Evolutionary conservation across 2,329 filamentous ascomycete genomes (phyloP).

Genomic region (Curvularia lunata): DNA sequence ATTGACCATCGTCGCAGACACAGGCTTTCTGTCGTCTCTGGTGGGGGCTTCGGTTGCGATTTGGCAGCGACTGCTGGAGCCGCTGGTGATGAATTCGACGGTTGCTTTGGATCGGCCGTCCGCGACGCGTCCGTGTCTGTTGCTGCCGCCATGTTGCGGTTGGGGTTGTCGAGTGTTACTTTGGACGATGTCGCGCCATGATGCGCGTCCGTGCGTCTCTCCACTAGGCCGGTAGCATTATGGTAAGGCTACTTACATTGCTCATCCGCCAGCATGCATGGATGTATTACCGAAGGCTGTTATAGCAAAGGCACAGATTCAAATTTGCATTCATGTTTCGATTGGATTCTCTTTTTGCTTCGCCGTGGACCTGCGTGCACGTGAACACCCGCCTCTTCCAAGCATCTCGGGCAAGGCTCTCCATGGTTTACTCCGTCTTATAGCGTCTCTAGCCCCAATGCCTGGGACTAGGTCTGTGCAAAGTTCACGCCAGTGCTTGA

Average conservation of each 20-base stretch:
- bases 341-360: too few relatives aligned
- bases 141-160: conserved; percentile 38
- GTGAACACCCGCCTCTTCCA: neutral
- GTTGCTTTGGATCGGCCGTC: conserved; percentile 14
- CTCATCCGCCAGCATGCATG: neutral
- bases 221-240: neutral
- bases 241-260: neutral
- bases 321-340: too few relatives aligned
- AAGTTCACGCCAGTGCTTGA: neutral
- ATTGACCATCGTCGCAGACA: conserved; percentile 77
- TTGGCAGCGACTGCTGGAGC: conserved; percentile 7
- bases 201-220: conserved; percentile 18
- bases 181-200: conserved; percentile 14
- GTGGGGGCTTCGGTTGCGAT: conserved; percentile 63
- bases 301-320: too few relatives aligned
- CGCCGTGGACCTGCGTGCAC: neutral
- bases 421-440: neutral
- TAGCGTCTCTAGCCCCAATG: neutral
- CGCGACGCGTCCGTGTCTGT: conserved; percentile 31
- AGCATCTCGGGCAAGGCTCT: neutral
- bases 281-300: neutral
- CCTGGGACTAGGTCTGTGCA: neutral
- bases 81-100: conserved; percentile 3
- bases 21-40: conserved; percentile 74
- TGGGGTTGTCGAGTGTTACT: conserved; percentile 26